Percentiles rank a stretch among this genome's conserved stretches.
These are phyloP conservation scores for Fistulifera pelliculosa DNA, from an alignment of 108 stramenopile genomes.

Conservation along the genomic window DNA sequence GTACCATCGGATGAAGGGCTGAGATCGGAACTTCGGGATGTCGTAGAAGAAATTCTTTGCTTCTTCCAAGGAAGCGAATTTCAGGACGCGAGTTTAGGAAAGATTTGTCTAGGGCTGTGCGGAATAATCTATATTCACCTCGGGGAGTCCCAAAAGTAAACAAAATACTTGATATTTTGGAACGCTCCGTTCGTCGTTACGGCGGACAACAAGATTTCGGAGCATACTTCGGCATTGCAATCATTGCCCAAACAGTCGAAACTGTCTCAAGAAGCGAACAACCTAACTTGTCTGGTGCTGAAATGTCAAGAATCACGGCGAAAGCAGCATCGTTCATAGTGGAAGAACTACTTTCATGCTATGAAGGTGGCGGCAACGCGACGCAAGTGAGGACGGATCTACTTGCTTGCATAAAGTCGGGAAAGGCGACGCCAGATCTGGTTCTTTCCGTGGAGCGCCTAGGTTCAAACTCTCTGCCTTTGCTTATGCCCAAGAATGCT, in stretches of 20 bases:
- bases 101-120: constrained; percentile 26
- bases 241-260: constrained; percentile 36
- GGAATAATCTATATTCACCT: constrained; percentile 16
- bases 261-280: constrained; percentile 8
- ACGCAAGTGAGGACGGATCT: constrained; percentile 24
- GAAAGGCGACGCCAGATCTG: constrained; percentile 19
- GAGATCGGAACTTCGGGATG: constrained; percentile 20
- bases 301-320: neutral
- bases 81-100: constrained; percentile 18
- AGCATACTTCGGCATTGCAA: constrained; percentile 44
- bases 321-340: constrained; percentile 29
- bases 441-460: constrained; percentile 18
- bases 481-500: constrained; percentile 11
- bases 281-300: constrained; percentile 4
- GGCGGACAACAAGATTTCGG: constrained; percentile 34
- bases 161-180: constrained; percentile 31
- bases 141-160: constrained; percentile 17
- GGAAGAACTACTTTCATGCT: constrained; percentile 25
- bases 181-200: constrained; percentile 30
- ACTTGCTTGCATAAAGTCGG: constrained; percentile 25
- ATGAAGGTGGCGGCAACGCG: constrained; percentile 13
- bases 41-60: constrained; percentile 20
- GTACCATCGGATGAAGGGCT: constrained; percentile 13
- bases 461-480: constrained; percentile 10
- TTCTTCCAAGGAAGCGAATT: constrained; percentile 20